Percentiles rank a stretch among this genome's conserved stretches.
phyloP scores from a whole-genome alignment of 768 basidiomycete genomes.

The Trametopsis cervina region DNA sequence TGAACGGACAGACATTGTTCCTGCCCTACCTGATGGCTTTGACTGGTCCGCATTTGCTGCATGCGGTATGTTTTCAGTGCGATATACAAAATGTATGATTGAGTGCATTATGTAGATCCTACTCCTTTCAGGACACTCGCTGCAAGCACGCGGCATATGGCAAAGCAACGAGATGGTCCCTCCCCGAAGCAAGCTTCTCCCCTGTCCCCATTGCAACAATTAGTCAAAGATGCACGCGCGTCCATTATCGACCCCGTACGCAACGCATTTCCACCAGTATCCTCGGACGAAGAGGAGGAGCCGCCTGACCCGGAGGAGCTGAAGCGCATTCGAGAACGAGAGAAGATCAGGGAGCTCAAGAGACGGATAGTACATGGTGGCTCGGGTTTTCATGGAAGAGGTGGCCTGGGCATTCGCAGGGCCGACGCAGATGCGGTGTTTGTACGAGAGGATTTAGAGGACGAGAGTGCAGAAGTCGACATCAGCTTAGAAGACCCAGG shows the following conservation, averaged over 20 bases:
- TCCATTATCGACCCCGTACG: conserved; percentile 43
- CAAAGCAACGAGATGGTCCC: conserved; percentile 30
- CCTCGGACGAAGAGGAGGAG: conserved; percentile 26
- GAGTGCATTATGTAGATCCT: conserved; percentile 36
- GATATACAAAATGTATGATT: not conserved
- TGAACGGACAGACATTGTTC: conserved; percentile 36
- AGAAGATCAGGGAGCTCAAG: conserved; percentile 52
- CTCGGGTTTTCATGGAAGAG: conserved; percentile 10
- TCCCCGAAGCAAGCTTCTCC: conserved; percentile 34
- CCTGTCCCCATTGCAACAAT: conserved; percentile 48
- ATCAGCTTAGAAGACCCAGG: conserved; percentile 34
- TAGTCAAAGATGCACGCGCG: conserved; percentile 46
- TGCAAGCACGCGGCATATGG: conserved; percentile 28
- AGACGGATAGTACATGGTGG: conserved; percentile 36
- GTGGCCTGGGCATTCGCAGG: conserved; percentile 16
- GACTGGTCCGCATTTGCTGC: conserved; percentile 57
- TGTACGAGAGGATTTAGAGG: conserved; percentile 48
- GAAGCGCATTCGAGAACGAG: conserved; percentile 38
- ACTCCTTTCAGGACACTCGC: conserved; percentile 44
- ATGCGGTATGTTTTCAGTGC: conserved; percentile 36
- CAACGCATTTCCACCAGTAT: conserved; percentile 22
- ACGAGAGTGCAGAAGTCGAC: conserved; percentile 58
- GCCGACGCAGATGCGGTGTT: conserved; percentile 35
- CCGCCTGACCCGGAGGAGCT: conserved; percentile 34
- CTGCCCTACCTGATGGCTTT: conserved; percentile 41